phyloP scores from a whole-genome alignment of 2,329 filamentous ascomycete genomes.

The Penicillium sp. region DNA sequence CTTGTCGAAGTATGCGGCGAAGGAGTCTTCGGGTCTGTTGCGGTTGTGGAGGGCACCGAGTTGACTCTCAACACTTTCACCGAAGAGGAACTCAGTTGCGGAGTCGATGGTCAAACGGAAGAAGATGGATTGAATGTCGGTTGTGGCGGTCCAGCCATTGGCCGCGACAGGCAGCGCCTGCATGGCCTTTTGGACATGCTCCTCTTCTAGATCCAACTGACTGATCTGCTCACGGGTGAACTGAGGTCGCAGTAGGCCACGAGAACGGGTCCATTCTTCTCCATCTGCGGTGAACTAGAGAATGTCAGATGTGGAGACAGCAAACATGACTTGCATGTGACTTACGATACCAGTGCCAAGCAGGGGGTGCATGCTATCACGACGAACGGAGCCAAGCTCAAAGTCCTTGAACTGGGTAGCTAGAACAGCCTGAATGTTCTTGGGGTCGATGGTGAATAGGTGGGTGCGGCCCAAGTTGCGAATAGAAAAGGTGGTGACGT shows the following conservation, averaged over 20 bases:
- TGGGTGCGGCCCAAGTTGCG: constrained; percentile 26
- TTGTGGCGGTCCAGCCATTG: constrained; percentile 48
- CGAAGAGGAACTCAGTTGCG: constrained; percentile 83
- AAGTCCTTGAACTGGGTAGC: constrained; percentile 82
- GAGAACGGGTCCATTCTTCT: constrained; percentile 72
- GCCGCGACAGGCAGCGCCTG: constrained; percentile 63
- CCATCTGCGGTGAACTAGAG: constrained; percentile 67
- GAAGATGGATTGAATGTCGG: constrained; percentile 76
- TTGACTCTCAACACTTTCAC: constrained; percentile 67
- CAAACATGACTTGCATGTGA: constrained; percentile 4
- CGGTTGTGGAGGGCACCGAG: constrained; percentile 44
- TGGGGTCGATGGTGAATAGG: constrained; percentile 38
- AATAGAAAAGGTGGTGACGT: constrained; percentile 27
- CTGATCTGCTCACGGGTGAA: constrained; percentile 83
- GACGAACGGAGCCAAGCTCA: constrained; percentile 75
- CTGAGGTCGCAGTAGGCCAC: constrained; percentile 81
- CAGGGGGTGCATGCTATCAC: constrained; percentile 55
- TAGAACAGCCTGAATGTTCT: constrained; percentile 80
- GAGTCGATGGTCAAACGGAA: constrained; percentile 85
- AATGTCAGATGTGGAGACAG: neutral
- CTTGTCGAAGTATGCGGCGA: constrained; percentile 39
- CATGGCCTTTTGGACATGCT: constrained; percentile 74
- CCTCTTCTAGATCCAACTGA: constrained; percentile 79
- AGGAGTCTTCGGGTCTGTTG: constrained; percentile 50
- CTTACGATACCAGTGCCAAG: constrained; percentile 49